A percentile compares a stretch with the other conserved stretches of the same genome.
Evolutionary conservation across 2,329 filamentous ascomycete species (phyloP).

Genomic region (Trichoderma hamatum): DNA sequence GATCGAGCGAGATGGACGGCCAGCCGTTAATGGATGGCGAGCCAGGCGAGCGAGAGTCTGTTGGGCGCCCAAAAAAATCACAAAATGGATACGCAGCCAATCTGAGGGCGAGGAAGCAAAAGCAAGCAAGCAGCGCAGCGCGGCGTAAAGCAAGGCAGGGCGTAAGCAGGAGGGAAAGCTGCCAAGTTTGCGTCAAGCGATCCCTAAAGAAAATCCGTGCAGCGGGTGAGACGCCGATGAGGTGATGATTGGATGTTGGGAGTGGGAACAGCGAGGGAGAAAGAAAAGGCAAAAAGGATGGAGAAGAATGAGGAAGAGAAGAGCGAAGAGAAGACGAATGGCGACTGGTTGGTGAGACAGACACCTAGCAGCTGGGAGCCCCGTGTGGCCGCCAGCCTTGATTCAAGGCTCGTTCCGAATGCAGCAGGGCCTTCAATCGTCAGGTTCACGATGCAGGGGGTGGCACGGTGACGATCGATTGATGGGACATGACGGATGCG

Average conservation of each 20-base stretch:
- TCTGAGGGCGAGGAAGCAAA: conserved; percentile 15
- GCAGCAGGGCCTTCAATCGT: conserved; percentile 10
- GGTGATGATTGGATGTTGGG: conserved; percentile 7
- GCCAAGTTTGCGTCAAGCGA: conserved; percentile 22
- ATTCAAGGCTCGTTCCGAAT: conserved; percentile 12
- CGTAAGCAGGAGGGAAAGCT: conserved; percentile 2
- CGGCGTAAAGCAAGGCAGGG: not conserved
- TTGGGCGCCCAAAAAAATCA: not conserved
- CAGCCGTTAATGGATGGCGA: not conserved
- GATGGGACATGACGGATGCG: conserved; percentile 23
- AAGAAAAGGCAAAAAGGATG: not conserved
- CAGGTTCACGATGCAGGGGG: conserved; percentile 28
- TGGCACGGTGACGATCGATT: conserved; percentile 15
- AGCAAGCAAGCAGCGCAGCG: conserved; percentile 1
- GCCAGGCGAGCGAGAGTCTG: conserved; percentile 14
- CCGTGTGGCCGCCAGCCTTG: conserved; percentile 18
- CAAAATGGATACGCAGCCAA: conserved; percentile 31
- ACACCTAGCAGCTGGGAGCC: conserved; percentile 1
- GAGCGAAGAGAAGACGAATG: not conserved
- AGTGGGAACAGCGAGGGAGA: conserved; percentile 12
- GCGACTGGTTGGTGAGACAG: conserved; percentile 16
- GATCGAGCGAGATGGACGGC: conserved; percentile 8
- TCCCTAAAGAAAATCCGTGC: conserved; percentile 9
- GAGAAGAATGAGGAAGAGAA: not conserved
- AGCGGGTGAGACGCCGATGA: conserved; percentile 24